Percentiles rank a stretch among this genome's conserved stretches.
phyloP scores from a whole-genome alignment of 2,329 filamentous ascomycete genomes.

The Blumeriella jaapii region DNA sequence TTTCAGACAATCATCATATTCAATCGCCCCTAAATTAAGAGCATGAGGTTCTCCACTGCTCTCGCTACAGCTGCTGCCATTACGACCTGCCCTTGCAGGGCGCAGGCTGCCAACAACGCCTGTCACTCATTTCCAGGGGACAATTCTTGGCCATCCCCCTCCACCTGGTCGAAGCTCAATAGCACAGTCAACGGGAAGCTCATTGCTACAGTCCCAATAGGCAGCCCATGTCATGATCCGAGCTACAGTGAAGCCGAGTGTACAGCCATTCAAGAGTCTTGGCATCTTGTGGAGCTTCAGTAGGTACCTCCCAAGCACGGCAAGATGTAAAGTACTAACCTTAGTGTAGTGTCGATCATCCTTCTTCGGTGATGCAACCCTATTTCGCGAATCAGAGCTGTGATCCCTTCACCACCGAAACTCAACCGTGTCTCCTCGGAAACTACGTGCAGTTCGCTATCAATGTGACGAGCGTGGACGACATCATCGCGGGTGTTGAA shows the following conservation, averaged over 20 bases:
- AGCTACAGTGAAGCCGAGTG: constrained; percentile 16
- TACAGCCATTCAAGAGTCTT: constrained; percentile 20
- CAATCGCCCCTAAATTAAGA: no score
- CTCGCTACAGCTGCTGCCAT: no score
- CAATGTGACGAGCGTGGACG: constrained; percentile 17
- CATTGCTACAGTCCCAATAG: constrained; percentile 26
- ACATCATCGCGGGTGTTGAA: constrained; percentile 26
- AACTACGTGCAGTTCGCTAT: constrained; percentile 28
- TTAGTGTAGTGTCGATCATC: constrained; percentile 26
- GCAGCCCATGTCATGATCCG: constrained; percentile 18
- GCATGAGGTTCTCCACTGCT: no score
- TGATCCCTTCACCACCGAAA: constrained; percentile 27
- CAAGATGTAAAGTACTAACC: not conserved
- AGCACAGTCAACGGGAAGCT: constrained; percentile 31
- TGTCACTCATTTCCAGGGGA: constrained; percentile 10
- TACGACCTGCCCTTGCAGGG: no score
- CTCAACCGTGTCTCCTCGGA: constrained; percentile 29
- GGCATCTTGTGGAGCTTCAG: constrained; percentile 29
- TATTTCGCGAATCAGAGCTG: constrained; percentile 31
- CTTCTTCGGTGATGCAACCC: constrained; percentile 32
- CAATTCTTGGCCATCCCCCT: constrained; percentile 34
- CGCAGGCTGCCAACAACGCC: no score
- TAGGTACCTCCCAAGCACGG: constrained; percentile 15
- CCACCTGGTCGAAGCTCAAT: constrained; percentile 36
- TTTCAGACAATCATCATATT: no score